Evolutionary conservation across 441 rosid species (phyloP).

Genomic region (Populus hybrid): DNA sequence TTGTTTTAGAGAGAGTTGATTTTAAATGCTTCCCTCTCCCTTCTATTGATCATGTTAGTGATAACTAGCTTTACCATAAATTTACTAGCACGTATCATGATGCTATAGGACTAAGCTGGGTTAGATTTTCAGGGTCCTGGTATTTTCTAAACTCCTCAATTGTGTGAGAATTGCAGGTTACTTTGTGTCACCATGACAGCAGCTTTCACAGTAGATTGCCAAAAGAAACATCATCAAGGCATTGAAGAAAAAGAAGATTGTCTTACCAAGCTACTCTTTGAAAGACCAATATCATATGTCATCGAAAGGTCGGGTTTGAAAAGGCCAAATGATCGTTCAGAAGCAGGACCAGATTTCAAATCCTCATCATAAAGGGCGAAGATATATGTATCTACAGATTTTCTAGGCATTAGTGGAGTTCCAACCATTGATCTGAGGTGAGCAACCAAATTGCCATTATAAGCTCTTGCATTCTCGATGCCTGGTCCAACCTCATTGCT

Average conservation of each 20-base stretch:
- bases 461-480: slow-evolving; percentile 34
- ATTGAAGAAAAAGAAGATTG: too few species aligned
- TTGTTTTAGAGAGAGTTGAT: too few species aligned
- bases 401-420: slow-evolving; percentile 93
- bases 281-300: slow-evolving; percentile 51
- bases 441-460: slow-evolving; percentile 79
- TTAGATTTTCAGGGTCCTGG: neutral
- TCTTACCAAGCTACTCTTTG: too few species aligned
- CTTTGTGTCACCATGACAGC: too few species aligned
- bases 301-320: slow-evolving; percentile 71
- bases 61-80: neutral
- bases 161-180: neutral
- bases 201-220: too few species aligned
- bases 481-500: slow-evolving; percentile 67
- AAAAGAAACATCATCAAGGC: too few species aligned
- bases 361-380: slow-evolving; percentile 91
- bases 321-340: slow-evolving; percentile 84
- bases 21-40: neutral
- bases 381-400: slow-evolving; percentile 82
- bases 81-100: neutral
- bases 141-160: neutral
- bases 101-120: neutral
- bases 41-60: too few species aligned
- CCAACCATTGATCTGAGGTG: slow-evolving; percentile 80
- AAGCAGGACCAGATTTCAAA: slow-evolving; percentile 71